Conservation (phyloP, 371 early-diverging fungal genomes). For the Rhizopus microsporus region DNA sequence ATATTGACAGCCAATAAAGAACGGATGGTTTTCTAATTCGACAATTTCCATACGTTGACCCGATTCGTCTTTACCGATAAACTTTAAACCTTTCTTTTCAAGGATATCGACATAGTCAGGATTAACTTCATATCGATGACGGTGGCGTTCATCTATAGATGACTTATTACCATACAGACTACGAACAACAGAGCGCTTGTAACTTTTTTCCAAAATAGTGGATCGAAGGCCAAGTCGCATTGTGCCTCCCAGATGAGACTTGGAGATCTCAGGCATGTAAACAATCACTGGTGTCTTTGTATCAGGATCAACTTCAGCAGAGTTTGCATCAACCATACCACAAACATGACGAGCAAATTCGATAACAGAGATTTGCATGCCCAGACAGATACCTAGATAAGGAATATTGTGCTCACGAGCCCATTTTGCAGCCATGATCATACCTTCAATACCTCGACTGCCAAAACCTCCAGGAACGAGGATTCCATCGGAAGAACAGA, state of each 20-base stretch:
- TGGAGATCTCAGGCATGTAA: constrained; percentile 96
- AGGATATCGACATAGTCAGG: constrained; percentile 77
- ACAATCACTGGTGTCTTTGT: constrained; percentile 80
- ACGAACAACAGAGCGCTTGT: constrained; percentile 57
- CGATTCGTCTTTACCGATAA: constrained; percentile 93
- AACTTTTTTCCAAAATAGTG: constrained; percentile 78
- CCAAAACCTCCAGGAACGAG: constrained; percentile 99
- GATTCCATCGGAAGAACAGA: constrained; percentile 92
- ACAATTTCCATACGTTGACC: constrained; percentile 98
- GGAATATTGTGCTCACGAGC: constrained; percentile 98
- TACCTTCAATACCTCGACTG: constrained; percentile 96
- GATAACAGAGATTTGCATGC: constrained; percentile 97
- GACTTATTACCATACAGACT: constrained; percentile 71
- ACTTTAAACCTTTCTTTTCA: constrained; percentile 85
- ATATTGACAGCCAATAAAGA: constrained; percentile 97
- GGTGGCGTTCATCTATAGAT: constrained; percentile 91
- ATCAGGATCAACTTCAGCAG: constrained; percentile 83
- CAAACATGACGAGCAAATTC: constrained; percentile 98
- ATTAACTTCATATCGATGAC: constrained; percentile 99
- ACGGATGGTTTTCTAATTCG: constrained; percentile 93
- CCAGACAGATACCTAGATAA: constrained; percentile 99
- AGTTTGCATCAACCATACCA: constrained; percentile 82
- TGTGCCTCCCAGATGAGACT: constrained; percentile 94
- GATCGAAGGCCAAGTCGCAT: constrained; percentile 94
- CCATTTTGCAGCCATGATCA: constrained; percentile 95